A percentile compares a stretch with the other conserved stretches of the same genome.
Evolutionary conservation across 2,329 filamentous ascomycete genomes (phyloP).

Genomic region (Aspergillus calidoustus): DNA sequence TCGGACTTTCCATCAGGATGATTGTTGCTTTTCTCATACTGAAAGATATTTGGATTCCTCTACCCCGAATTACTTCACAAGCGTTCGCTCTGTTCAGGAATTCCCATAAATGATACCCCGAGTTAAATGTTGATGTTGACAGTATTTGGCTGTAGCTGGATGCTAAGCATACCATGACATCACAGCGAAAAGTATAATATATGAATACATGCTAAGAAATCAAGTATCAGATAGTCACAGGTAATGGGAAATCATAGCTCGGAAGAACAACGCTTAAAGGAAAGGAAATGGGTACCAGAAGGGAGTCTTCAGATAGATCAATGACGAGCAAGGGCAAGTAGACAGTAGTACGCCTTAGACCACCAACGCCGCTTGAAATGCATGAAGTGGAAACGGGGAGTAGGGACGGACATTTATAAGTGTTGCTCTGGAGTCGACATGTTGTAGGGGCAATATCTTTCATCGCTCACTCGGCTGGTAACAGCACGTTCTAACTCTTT

Average conservation of each 20-base stretch:
- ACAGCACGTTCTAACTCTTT: constrained; percentile 23
- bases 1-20: no score
- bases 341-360: not conserved
- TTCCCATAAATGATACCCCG: not conserved
- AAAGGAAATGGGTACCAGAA: not conserved
- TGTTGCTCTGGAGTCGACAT: not conserved
- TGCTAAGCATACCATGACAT: not conserved
- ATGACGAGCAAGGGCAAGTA: not conserved
- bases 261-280: not conserved
- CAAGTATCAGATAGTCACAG: not conserved
- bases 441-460: constrained; percentile 5
- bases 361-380: not conserved
- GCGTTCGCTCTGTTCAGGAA: not conserved
- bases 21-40: no score
- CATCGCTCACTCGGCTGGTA: constrained; percentile 13
- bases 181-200: not conserved
- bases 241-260: not conserved
- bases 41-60: no score
- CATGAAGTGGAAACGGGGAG: not conserved
- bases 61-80: no score
- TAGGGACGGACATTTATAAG: not conserved
- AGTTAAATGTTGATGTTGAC: not conserved
- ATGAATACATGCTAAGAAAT: constrained; percentile 4
- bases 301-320: not conserved
- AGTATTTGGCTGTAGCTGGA: not conserved